Percentiles rank a stretch among this genome's conserved stretches.
Conservation (phyloP, 2,329 filamentous ascomycete genomes). For the Botryotinia narcissicola region DNA sequence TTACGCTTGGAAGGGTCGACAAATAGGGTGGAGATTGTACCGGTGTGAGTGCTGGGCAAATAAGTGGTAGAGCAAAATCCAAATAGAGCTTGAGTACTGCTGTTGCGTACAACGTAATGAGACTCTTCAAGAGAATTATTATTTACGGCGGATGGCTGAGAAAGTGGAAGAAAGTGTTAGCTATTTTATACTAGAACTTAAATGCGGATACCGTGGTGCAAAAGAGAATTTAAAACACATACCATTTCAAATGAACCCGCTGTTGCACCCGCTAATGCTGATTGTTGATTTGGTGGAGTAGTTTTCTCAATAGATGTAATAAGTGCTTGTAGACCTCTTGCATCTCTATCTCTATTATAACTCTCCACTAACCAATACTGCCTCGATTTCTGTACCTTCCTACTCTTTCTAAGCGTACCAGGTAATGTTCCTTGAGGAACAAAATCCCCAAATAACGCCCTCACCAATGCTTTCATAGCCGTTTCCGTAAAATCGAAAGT, state of each 20-base stretch:
- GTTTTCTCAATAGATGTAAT: constrained; percentile 67
- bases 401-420: constrained; percentile 79
- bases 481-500: constrained; percentile 96
- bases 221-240: constrained; percentile 13
- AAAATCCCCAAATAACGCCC: constrained; percentile 77
- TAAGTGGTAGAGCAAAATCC: constrained; percentile 91
- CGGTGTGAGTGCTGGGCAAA: constrained; percentile 51
- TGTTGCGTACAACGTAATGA: constrained; percentile 92
- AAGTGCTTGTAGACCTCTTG: constrained; percentile 69
- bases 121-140: constrained; percentile 55
- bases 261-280: constrained; percentile 60
- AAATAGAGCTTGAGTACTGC: constrained; percentile 85
- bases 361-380: constrained; percentile 94
- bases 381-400: constrained; percentile 82
- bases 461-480: constrained; percentile 79
- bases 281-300: constrained; percentile 63
- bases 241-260: constrained; percentile 74
- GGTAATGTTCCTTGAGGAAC: constrained; percentile 58
- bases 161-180: neutral
- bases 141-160: neutral
- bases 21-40: constrained; percentile 81
- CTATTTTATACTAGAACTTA: neutral
- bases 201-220: neutral
- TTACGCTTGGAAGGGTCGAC: constrained; percentile 85
- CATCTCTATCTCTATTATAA: constrained; percentile 78